Percentiles rank a stretch among this genome's conserved stretches.
Evolutionary conservation across 305 asterid species (phyloP).

Genomic region (Andrographis paniculata): DNA sequence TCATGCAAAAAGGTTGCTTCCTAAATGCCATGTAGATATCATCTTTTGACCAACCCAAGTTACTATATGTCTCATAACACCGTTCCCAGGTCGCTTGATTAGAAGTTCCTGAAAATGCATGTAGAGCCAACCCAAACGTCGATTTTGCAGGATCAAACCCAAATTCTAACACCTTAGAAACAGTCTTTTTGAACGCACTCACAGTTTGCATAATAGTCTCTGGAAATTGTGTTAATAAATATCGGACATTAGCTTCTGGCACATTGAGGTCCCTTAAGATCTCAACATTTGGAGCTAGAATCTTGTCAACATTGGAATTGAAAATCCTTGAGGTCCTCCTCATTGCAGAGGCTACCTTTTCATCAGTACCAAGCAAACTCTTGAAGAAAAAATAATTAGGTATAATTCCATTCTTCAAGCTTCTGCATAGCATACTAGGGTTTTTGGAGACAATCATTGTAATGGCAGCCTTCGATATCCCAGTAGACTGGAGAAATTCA

Average conservation of each 20-base stretch:
- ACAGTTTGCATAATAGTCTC: not conserved
- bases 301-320: not conserved
- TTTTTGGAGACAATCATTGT: not conserved
- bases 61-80: not conserved
- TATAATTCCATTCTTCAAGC: not conserved
- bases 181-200: not conserved
- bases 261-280: not conserved
- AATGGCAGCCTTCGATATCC: not conserved
- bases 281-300: not conserved
- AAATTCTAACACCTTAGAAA: not conserved
- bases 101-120: not conserved
- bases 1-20: not conserved
- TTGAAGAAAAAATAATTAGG: not conserved
- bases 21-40: not conserved
- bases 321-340: not conserved
- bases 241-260: not conserved
- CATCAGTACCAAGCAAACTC: not conserved
- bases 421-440: not conserved
- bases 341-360: not conserved
- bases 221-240: not conserved
- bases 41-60: not conserved
- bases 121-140: conserved; percentile 9
- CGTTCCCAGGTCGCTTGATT: not conserved
- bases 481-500: conserved; percentile 11
- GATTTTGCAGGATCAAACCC: not conserved